Evolutionary conservation across 2,329 filamentous ascomycete species (phyloP).

Genomic region (Diaporthe vexans): DNA sequence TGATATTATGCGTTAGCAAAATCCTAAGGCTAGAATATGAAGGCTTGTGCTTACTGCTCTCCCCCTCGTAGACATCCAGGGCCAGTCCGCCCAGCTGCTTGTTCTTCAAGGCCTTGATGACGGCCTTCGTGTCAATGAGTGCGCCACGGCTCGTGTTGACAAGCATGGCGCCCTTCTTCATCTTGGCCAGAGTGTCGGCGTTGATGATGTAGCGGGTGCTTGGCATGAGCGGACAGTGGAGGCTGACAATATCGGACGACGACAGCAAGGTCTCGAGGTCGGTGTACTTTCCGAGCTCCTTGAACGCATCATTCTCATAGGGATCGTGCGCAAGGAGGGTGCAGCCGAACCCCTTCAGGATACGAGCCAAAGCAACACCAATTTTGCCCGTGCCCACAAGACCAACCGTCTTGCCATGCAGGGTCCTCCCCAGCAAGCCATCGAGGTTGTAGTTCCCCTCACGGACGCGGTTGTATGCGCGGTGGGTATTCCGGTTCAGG

Average conservation of each 20-base stretch:
- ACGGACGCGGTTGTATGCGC: constrained; percentile 76
- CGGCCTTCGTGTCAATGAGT: constrained; percentile 71
- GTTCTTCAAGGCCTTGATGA: constrained; percentile 72
- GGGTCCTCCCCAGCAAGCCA: constrained; percentile 72
- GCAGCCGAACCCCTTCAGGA: constrained; percentile 77
- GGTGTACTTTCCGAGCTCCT: constrained; percentile 64
- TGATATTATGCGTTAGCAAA: background rate
- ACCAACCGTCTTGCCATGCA: constrained; percentile 76
- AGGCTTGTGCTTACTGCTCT: constrained; percentile 55
- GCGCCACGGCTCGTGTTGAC: constrained; percentile 79
- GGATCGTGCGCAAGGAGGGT: constrained; percentile 73
- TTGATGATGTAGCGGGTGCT: constrained; percentile 74
- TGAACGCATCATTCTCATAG: constrained; percentile 63
- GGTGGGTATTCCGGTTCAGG: constrained; percentile 76
- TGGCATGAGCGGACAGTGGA: constrained; percentile 76
- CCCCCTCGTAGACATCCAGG: constrained; percentile 78
- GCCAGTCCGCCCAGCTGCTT: constrained; percentile 73
- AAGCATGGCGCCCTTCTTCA: constrained; percentile 73
- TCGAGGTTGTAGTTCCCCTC: constrained; percentile 78
- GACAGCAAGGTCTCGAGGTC: constrained; percentile 68
- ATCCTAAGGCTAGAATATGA: background rate
- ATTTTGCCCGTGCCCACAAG: constrained; percentile 76
- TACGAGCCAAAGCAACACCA: constrained; percentile 71
- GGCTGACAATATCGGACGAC: constrained; percentile 71
- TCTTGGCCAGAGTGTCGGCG: constrained; percentile 62